Percentiles rank a stretch among this genome's conserved stretches.
Evolutionary conservation across 2,329 filamentous ascomycete species (phyloP).

Genomic region (Fusarium nodosum): DNA sequence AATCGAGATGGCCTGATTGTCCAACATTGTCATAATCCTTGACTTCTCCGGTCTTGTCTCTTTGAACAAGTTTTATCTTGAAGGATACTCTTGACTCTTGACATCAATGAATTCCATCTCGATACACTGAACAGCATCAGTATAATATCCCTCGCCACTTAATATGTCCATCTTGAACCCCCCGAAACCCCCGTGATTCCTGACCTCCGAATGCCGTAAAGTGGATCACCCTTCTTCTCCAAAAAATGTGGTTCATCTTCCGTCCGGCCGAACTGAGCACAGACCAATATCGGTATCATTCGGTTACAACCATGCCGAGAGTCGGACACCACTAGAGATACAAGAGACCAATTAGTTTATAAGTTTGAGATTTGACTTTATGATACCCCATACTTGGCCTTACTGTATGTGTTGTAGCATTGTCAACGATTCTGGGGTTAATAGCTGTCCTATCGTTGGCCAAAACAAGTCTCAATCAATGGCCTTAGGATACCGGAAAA

Average conservation of each 20-base stretch:
- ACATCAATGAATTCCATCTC: too few species aligned
- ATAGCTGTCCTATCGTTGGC: neutral
- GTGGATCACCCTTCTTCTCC: constrained; percentile 35
- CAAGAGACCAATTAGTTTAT: neutral
- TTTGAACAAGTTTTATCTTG: neutral
- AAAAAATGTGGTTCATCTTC: constrained; percentile 39
- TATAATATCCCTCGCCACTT: neutral
- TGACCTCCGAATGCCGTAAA: constrained; percentile 19
- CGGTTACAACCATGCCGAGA: constrained; percentile 39
- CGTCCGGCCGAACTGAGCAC: constrained; percentile 49
- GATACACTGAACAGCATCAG: too few species aligned
- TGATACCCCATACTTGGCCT: neutral
- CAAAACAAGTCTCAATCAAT: too few species aligned
- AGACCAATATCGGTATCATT: constrained; percentile 49
- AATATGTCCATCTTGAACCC: neutral
- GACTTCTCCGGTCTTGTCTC: neutral
- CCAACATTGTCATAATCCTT: constrained; percentile 4
- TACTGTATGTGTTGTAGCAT: neutral
- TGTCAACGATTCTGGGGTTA: neutral
- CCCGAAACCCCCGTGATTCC: constrained; percentile 1
- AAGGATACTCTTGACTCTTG: accelerated
- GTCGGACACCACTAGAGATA: neutral
- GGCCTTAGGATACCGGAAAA: too few species aligned
- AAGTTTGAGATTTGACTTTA: neutral
- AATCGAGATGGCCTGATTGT: constrained; percentile 37